Conservation (phyloP, 805 yeast species). For the Yarrowia deformans region DNA sequence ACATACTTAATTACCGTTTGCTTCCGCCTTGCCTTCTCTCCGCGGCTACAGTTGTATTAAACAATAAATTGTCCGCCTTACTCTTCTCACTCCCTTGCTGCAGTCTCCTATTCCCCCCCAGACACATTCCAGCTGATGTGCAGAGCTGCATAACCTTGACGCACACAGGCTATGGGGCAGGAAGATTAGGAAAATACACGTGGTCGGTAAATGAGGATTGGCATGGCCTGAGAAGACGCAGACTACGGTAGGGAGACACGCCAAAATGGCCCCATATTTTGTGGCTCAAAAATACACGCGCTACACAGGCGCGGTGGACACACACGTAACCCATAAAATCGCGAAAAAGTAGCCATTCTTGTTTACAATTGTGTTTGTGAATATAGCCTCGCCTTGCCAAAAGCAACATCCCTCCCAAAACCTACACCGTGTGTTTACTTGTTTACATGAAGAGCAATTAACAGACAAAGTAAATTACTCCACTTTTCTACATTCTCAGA, state of each 20-base stretch:
- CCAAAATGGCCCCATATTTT: constrained; percentile 13
- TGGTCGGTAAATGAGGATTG: neutral
- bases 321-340: neutral
- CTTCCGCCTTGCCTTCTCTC: neutral
- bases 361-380: constrained; percentile 6
- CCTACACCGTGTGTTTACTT: constrained; percentile 10
- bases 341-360: constrained; percentile 12
- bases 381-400: constrained; percentile 17
- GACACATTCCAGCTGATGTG: constrained; percentile 17
- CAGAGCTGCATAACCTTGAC: constrained; percentile 1
- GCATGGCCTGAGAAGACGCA: neutral
- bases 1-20: neutral
- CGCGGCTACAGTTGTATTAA: neutral
- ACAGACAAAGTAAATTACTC: too few species aligned
- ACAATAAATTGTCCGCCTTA: neutral
- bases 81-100: neutral
- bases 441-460: neutral
- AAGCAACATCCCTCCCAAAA: constrained; percentile 8
- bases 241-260: neutral
- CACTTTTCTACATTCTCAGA: neutral
- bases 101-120: neutral
- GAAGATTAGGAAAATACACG: constrained; percentile 12
- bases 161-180: neutral
- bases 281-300: neutral
- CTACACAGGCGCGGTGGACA: neutral